A percentile compares a stretch with the other conserved stretches of the same genome.
Evolutionary conservation across 2,329 filamentous ascomycete species (phyloP).

Genomic region (Botrytis pseudocinerea): DNA sequence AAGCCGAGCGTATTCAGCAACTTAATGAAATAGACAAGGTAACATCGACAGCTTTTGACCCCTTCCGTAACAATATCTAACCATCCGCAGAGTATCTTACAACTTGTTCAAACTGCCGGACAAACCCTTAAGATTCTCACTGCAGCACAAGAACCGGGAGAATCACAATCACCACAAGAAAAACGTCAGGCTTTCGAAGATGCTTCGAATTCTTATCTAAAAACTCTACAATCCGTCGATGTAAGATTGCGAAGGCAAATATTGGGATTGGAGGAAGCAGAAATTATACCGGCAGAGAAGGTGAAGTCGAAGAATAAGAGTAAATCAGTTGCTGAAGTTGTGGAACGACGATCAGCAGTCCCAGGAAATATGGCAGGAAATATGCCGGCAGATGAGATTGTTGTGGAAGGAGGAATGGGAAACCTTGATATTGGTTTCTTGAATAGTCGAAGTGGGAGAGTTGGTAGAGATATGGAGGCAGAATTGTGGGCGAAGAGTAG

Average conservation of each 20-base stretch:
- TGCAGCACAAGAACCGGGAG: constrained; percentile 43
- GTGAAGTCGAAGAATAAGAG: constrained; percentile 32
- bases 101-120: constrained; percentile 59
- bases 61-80: constrained; percentile 7
- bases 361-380: constrained; percentile 16
- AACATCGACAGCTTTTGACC: constrained; percentile 15
- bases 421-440: constrained; percentile 81
- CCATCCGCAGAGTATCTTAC: constrained; percentile 40
- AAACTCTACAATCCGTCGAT: constrained; percentile 71
- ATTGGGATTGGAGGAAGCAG: constrained; percentile 77
- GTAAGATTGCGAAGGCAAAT: constrained; percentile 74
- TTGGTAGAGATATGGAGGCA: constrained; percentile 79
- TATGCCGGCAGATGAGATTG: constrained; percentile 30
- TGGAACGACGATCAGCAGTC: constrained; percentile 1
- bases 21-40: constrained; percentile 77
- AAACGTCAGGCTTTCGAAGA: constrained; percentile 53
- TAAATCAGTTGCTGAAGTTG: constrained; percentile 6
- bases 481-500: constrained; percentile 71
- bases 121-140: constrained; percentile 64
- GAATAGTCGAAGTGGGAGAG: constrained; percentile 80
- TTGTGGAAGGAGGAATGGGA: constrained; percentile 49
- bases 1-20: constrained; percentile 77
- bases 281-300: constrained; percentile 58
- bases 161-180: constrained; percentile 22
- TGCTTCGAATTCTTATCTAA: constrained; percentile 67